phyloP scores from a whole-genome alignment of 768 basidiomycete species.

The Lactarius pseudohatsudake region DNA sequence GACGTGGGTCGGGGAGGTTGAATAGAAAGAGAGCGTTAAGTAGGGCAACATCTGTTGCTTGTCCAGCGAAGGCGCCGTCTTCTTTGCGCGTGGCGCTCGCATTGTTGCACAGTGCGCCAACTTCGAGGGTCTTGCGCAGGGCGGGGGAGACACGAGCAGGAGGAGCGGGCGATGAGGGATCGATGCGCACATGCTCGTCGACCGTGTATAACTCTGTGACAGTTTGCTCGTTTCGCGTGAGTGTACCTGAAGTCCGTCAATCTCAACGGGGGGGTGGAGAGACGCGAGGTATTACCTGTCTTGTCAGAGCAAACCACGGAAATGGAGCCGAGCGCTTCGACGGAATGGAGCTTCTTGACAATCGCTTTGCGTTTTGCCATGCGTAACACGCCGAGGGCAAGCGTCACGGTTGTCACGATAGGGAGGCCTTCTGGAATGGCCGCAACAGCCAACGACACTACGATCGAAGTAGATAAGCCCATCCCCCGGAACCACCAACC shows the following conservation, averaged over 20 bases:
- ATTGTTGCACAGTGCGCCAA: constrained; percentile 91
- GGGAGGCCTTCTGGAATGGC: constrained; percentile 97
- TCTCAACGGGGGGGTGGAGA: background rate
- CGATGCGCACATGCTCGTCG: constrained; percentile 73
- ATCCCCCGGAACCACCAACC: background rate
- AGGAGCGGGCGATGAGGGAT: constrained; percentile 47
- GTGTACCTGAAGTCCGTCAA: constrained; percentile 53
- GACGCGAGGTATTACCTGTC: constrained; percentile 58
- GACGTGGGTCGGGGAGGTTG: constrained; percentile 65
- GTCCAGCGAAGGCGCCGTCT: constrained; percentile 75
- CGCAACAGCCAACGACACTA: constrained; percentile 97
- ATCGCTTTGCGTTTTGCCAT: constrained; percentile 97
- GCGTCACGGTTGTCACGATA: constrained; percentile 95
- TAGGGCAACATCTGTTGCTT: constrained; percentile 91
- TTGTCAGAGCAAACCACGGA: constrained; percentile 99
- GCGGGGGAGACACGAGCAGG: constrained; percentile 56
- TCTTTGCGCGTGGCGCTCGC: constrained; percentile 64
- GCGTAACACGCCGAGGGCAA: constrained; percentile 88
- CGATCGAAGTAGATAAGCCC: constrained; percentile 24
- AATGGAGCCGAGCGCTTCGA: constrained; percentile 90
- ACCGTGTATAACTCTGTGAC: constrained; percentile 87
- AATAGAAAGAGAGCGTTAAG: constrained; percentile 75
- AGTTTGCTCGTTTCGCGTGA: constrained; percentile 96
- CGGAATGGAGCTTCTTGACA: constrained; percentile 94
- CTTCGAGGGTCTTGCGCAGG: constrained; percentile 69